Evolutionary conservation across 805 yeast genomes (phyloP), one percentile per base, ranked within the genome.

Genomic region (Wickerhamiella siamensis): DNA sequence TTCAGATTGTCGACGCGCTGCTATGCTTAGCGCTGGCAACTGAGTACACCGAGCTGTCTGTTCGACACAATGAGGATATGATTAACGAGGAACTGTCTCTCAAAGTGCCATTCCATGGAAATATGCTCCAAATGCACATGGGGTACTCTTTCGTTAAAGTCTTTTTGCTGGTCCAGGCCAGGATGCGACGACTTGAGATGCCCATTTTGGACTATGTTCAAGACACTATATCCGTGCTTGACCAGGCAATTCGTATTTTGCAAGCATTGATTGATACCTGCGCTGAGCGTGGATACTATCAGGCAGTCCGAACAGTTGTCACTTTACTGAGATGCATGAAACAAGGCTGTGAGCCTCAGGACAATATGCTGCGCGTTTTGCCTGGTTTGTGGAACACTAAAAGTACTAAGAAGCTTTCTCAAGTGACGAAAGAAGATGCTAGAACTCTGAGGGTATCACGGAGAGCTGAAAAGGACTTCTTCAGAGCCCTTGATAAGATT

Each of bases 121-220:
- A 51, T 17, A 37, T 36, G 18, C 52, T 66, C 18, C 54, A 55
- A 10, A 49, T 58, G 47, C 70, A 71, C 47, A 77, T 83, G 60
- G 83, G 91, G 78, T 93, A 86, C 56, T 91, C 93, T 4, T 93
- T 82, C 57, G 82, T 82, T 49, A 82, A 82, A 56, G 75, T 84
- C 2, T 82, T 70, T 51, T 62, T 82, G 46, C 66, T 82, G 49
- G 55, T 81, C 6, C 91, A 82, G 56, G 87, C 88, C 0, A 78
- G 69, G 51, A 73, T 82, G 71, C 64, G 73, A 31, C 63, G 86
- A 38, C 65, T 75, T 4, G 91, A 83, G 45, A 65, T 91, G 38
- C 98, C 97, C 2, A 83, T 91, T 54, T 93, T 94, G 0, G 99
- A 91, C 66, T 91, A 91, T 57, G 69, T 80, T 8, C 97, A 88